Base-by-base conservation (phyloP, 2,329 filamentous ascomycete species). In the Exophiala sp. region DNA sequence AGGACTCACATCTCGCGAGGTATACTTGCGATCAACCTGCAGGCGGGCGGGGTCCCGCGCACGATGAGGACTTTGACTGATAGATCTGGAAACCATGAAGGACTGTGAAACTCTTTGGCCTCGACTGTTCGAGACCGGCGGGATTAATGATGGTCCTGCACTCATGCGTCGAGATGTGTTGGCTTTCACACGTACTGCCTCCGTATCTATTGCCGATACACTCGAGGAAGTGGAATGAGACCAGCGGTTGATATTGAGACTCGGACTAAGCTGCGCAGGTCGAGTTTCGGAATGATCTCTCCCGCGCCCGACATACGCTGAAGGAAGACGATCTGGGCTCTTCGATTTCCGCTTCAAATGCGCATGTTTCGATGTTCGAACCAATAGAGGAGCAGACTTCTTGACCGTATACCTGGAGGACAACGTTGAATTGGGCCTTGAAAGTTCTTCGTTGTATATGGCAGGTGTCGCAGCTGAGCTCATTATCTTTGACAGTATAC, bases 171-270 rank as follows among this genome's bases (percentile, higher is more conserved):
- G 47, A 14, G 54, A 57, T 16, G 48, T 49, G 49, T 60, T 60
- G 11, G 54, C 57, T 18, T 54, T 55, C 14, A 29, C 43, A 10
- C 60, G 60, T 10, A 55, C 47, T 41, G 59, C 45, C 33, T 62
- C 57, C 52, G 60, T 55, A 29, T 63, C 54, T 18, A 64, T 54
- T 4, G 64, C 67, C 44, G 63, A 61, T 43, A 69, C 72, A 66
- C 76, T 80, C 43, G 77, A 79, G 29, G 73, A 67, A 20, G 79
- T 82, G 14, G 78, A 81, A 59, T 82, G 79, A 34, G 80, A 82
- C 79, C 79, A 82, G 59, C 80, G 77, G 63, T 82, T 79, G 49
- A 81, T 68, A 55, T 76, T 79, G 12, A 60, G 45, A 48, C 61
- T 63, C 6, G 54, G 48, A 36, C 50, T 51, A 10, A 53, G 49